phyloP scores from a whole-genome alignment of 331 rosid species.

The Quercus tomentella region DNA sequence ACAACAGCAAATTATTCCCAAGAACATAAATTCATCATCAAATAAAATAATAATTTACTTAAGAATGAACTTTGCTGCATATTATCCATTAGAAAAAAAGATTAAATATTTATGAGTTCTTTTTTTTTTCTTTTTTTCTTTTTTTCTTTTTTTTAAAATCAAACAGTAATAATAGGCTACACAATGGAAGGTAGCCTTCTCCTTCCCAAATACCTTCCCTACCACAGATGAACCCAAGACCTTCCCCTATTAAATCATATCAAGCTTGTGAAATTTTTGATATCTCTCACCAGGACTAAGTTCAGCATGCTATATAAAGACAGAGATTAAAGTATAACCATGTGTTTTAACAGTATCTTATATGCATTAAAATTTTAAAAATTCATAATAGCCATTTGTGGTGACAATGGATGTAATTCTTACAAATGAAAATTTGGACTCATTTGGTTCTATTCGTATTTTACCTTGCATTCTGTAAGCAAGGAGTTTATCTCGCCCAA shows the following conservation, averaged over 20 bases:
- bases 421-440: background rate
- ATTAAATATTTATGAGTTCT: background rate
- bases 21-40: background rate
- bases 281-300: background rate
- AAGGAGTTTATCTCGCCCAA: conserved; percentile 53
- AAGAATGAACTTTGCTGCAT: conserved; percentile 7
- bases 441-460: background rate
- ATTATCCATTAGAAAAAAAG: background rate
- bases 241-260: conserved; percentile 2
- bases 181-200: background rate
- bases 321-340: background rate
- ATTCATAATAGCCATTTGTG: background rate
- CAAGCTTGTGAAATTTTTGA: conserved; percentile 3
- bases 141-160: too few relatives aligned
- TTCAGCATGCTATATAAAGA: background rate
- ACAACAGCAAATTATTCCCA: background rate
- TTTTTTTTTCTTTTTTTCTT: background rate
- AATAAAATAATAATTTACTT: background rate
- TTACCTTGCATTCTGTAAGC: conserved; percentile 68
- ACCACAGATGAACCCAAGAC: background rate
- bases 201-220: background rate
- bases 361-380: background rate
- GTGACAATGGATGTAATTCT: conserved; percentile 7
- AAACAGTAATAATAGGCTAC: background rate
- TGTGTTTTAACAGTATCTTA: too few relatives aligned